These are phyloP conservation scores for Candida xyloterini DNA, from an alignment of 805 yeast species.

Conservation along the genomic window DNA sequence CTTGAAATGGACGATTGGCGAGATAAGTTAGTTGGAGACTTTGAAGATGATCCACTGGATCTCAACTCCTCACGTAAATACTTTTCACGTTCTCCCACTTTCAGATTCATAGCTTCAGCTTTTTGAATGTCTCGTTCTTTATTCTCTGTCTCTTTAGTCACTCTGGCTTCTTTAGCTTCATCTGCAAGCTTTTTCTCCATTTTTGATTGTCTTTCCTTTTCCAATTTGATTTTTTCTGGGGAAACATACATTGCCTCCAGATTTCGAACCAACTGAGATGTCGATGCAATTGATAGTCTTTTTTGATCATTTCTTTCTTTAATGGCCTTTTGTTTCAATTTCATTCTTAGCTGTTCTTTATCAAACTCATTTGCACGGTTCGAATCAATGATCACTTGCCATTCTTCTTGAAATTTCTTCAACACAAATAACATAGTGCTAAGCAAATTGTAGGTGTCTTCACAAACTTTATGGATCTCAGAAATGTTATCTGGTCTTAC, in stretches of 20 bases:
- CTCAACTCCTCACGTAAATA: conserved; percentile 20
- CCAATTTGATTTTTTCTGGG: conserved; percentile 25
- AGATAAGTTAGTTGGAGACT: conserved; percentile 10
- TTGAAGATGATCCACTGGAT: conserved; percentile 15
- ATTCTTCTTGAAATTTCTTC: conserved; percentile 37
- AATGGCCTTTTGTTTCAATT: conserved; percentile 22
- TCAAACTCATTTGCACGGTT: conserved; percentile 42
- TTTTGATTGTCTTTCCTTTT: conserved; percentile 26
- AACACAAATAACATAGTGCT: conserved; percentile 31
- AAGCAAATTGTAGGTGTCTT: conserved; percentile 38
- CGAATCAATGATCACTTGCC: conserved; percentile 34
- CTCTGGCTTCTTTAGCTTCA: conserved; percentile 26
- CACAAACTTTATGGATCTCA: conserved; percentile 41
- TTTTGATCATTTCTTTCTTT: conserved; percentile 20
- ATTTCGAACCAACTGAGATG: conserved; percentile 12
- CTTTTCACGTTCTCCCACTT: conserved; percentile 24
- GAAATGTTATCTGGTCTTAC: conserved; percentile 36
- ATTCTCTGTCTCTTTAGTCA: conserved; percentile 20
- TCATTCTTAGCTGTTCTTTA: conserved; percentile 29
- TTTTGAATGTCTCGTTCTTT: conserved; percentile 16
- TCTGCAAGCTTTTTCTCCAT: conserved; percentile 24
- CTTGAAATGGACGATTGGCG: conserved; percentile 14
- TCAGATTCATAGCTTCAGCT: conserved; percentile 14
- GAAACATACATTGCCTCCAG: conserved; percentile 25
- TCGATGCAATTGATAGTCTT: conserved; percentile 8